Evolutionary conservation across 106 monocot genomes (phyloP), one percentile per base, ranked within the genome.

Genomic region (Chionographis japonica): DNA sequence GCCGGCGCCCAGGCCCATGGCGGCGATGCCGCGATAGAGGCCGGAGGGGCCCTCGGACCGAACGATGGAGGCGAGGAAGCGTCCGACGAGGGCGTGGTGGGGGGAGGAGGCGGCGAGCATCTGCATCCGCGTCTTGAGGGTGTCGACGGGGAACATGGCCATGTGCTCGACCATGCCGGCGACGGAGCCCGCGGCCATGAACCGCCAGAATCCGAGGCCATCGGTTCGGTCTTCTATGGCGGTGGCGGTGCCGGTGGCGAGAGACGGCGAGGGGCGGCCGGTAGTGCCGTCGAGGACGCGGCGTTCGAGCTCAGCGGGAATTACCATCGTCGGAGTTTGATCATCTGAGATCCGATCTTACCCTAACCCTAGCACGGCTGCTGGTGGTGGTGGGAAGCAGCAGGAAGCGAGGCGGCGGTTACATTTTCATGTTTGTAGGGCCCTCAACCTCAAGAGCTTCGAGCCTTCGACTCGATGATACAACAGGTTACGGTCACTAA

Each of bases 101-200:
- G 65, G 60, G 17, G 62, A 42, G 59, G 54, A 20, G 39, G 39
- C 61, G 52, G 68, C 68, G 58, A 20, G 19, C 35, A 37, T 58
- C 57, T 84, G 84, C 72, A 84, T 79, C 4, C 79, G 71, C 15
- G 84, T 84, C 71, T 84, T 83, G 38, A 83, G 50, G 38, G 83
- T 83, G 55, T 83, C 83, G 15, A 83, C 69, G 18, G 83, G 83
- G 79, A 84, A 84, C 84, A 84, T 79, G 62, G 84, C 84, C 14
- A 60, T 75, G 72, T 84, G 84, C 52, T 84, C 84, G n/a, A 76
- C 68, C 27, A 79, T 10, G 36, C 84, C 84, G 67, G 84, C 84
- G 58, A 79, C 17, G 50, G 79, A 75, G 18, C 79, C 84, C 12
- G 79, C 75, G n/a, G 70, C 68, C 78, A 83, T 78, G 70, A 58